phyloP scores from a whole-genome alignment of 2,329 filamentous ascomycete genomes.

The Exutisphaerella laricina region DNA sequence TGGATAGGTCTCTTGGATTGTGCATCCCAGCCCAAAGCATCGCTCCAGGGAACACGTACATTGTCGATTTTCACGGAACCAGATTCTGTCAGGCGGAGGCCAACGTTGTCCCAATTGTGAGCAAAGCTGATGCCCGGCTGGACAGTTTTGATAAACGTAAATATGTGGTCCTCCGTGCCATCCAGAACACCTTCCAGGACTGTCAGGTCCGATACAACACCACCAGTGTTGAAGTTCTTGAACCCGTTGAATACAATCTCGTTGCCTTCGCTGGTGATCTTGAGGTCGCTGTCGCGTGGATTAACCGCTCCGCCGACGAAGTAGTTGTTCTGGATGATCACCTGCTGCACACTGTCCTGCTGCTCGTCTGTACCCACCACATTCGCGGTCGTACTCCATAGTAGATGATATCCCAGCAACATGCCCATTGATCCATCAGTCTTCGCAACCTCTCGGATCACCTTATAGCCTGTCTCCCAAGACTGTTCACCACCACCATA shows the following conservation, averaged over 20 bases:
- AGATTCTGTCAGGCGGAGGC: constrained; percentile 58
- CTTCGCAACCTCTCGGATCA: constrained; percentile 58
- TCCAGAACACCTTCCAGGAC: constrained; percentile 60
- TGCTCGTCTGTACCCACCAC: constrained; percentile 58
- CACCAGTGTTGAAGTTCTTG: constrained; percentile 64
- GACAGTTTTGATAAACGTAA: constrained; percentile 54
- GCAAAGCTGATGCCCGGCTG: constrained; percentile 54
- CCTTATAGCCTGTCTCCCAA: constrained; percentile 54
- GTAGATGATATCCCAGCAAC: constrained; percentile 59
- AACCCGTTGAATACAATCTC: constrained; percentile 55
- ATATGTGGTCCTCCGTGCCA: constrained; percentile 56
- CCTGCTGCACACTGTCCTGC: constrained; percentile 50
- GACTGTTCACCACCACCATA: constrained; percentile 50
- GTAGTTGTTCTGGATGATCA: constrained; percentile 59
- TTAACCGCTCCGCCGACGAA: constrained; percentile 62
- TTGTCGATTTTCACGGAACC: constrained; percentile 57
- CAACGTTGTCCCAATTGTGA: constrained; percentile 61
- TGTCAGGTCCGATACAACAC: constrained; percentile 60
- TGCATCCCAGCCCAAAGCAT: constrained; percentile 57
- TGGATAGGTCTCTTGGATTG: constrained; percentile 47
- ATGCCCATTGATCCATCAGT: constrained; percentile 61
- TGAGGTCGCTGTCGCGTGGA: constrained; percentile 57
- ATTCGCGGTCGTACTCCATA: constrained; percentile 58
- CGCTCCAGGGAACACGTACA: constrained; percentile 52
- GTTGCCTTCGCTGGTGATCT: constrained; percentile 51